A percentile compares a stretch with the other conserved stretches of the same genome.
Conservation (phyloP, 371 early-diverging fungal genomes). For the Apophysomyces sp. region DNA sequence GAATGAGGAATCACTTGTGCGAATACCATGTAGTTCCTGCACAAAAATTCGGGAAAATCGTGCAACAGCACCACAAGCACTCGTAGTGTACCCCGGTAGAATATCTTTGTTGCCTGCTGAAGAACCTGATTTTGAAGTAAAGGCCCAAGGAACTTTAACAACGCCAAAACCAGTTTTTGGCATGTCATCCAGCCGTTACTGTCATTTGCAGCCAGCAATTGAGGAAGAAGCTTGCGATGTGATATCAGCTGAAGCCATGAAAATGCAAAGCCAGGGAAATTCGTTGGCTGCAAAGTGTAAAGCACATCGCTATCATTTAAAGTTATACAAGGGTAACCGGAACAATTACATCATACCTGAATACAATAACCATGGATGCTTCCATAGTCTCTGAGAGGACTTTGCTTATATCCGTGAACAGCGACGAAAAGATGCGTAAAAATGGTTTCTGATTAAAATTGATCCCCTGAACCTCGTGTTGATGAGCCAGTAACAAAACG, state of each 20-base stretch:
- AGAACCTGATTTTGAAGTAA: conserved; percentile 69
- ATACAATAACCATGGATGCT: conserved; percentile 21
- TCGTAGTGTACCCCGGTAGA: conserved; percentile 90
- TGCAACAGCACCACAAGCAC: conserved; percentile 90
- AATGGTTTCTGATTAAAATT: conserved; percentile 91
- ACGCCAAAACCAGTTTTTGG: conserved; percentile 74
- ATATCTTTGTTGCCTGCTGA: conserved; percentile 64
- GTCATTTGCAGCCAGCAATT: conserved; percentile 56
- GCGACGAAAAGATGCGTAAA: conserved; percentile 86
- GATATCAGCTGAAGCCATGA: conserved; percentile 94
- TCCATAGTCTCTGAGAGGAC: conserved; percentile 31
- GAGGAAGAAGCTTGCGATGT: conserved; percentile 88
- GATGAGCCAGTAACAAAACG: conserved; percentile 78
- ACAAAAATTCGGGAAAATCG: conserved; percentile 97
- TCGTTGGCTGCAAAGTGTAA: conserved; percentile 79
- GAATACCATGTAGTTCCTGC: conserved; percentile 85
- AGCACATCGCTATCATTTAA: conserved; percentile 77
- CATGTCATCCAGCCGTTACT: conserved; percentile 78
- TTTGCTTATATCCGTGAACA: conserved; percentile 78
- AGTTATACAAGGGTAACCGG: background rate
- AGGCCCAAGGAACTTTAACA: conserved; percentile 87
- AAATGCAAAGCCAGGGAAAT: conserved; percentile 93
- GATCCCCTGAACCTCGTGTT: conserved; percentile 73
- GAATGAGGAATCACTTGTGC: conserved; percentile 86
- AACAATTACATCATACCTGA: conserved; percentile 22